Percentiles rank a stretch among this genome's conserved stretches.
Evolutionary conservation across 305 asterid genomes (phyloP).

Genomic region (Fraxinus sp.): DNA sequence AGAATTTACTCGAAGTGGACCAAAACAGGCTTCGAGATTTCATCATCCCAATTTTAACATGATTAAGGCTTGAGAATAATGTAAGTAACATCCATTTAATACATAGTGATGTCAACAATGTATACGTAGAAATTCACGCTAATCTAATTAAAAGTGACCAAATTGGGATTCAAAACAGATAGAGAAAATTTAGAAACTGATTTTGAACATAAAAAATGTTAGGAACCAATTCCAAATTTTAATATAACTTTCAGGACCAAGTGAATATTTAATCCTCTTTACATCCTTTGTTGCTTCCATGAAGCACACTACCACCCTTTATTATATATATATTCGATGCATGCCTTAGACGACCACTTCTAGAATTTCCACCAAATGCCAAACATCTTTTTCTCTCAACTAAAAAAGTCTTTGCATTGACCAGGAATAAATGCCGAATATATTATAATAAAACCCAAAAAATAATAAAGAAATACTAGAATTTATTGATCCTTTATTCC

Average conservation of each 20-base stretch:
- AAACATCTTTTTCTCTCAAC: neutral
- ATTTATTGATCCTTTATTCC: conserved; percentile 20
- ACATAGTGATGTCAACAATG: neutral
- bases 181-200: neutral
- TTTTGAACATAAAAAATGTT: neutral
- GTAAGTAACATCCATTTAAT: neutral
- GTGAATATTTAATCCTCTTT: neutral
- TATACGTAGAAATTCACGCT: neutral
- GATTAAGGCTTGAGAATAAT: neutral
- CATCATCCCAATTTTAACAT: neutral
- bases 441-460: neutral
- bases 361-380: neutral
- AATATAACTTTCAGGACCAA: neutral
- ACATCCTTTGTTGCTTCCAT: neutral
- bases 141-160: neutral
- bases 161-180: neutral
- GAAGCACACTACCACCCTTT: neutral
- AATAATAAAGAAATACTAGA: conserved; percentile 19
- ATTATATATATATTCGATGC: neutral
- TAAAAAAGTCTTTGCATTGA: neutral
- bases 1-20: neutral
- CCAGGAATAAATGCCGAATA: neutral
- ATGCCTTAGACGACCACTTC: neutral
- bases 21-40: neutral
- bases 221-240: neutral